These are phyloP conservation scores for Hibiscus mutabilis DNA, from an alignment of 345 rosid species.

Conservation along the genomic window DNA sequence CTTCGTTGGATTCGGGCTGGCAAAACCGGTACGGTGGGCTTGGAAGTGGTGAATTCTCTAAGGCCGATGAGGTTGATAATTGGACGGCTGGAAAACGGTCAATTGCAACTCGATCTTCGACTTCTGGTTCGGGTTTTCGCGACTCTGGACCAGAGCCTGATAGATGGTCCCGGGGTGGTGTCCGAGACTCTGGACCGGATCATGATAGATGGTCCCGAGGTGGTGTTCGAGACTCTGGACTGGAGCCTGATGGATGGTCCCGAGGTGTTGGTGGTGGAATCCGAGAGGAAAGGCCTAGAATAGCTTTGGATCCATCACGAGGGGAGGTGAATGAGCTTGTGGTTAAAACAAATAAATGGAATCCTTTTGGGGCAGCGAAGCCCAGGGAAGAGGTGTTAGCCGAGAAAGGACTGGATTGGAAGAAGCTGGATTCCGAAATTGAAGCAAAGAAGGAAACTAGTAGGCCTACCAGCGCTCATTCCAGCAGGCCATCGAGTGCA, in stretches of 20 bases:
- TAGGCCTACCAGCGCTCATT: constrained; percentile 81
- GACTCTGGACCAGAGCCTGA: constrained; percentile 56
- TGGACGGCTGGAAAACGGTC: constrained; percentile 66
- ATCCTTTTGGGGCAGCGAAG: constrained; percentile 88
- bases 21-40: constrained; percentile 53
- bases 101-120: constrained; percentile 39
- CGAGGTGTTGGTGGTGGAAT: constrained; percentile 43
- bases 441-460: constrained; percentile 73
- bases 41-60: constrained; percentile 53
- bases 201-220: constrained; percentile 71
- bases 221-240: constrained; percentile 25
- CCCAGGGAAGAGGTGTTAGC: constrained; percentile 93
- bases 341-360: constrained; percentile 54
- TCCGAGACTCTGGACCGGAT: constrained; percentile 31
- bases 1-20: constrained; percentile 53
- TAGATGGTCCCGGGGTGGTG: constrained; percentile 59
- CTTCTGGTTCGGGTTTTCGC: constrained; percentile 61
- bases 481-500: constrained; percentile 94
- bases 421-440: constrained; percentile 65
- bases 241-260: constrained; percentile 62
- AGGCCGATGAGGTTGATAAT: constrained; percentile 78
- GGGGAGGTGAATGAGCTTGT: constrained; percentile 38
- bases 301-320: constrained; percentile 62
- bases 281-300: constrained; percentile 56
- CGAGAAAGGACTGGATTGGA: constrained; percentile 93